phyloP scores from a whole-genome alignment of 805 yeast genomes.

The Metschnikowia rubicola region DNA sequence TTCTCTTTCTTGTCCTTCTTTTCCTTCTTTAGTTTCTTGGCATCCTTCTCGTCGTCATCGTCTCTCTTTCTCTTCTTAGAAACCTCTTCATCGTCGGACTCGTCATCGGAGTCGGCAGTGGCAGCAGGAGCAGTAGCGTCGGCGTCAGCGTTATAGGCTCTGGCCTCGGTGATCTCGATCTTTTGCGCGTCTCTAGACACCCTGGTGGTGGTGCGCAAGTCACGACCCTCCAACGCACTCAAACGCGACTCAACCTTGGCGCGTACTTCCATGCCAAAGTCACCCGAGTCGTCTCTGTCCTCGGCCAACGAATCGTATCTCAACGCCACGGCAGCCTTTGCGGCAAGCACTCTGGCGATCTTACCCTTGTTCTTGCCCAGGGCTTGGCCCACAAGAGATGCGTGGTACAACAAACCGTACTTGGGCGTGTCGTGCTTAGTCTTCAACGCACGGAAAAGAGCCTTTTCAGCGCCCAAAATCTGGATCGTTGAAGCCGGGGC shows the following conservation, averaged over 20 bases:
- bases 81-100: conserved; percentile 21
- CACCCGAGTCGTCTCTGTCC: conserved; percentile 94
- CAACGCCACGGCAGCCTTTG: conserved; percentile 94
- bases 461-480: conserved; percentile 96
- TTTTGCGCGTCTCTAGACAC: conserved; percentile 80
- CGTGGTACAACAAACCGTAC: conserved; percentile 92
- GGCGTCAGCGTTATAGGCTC: conserved; percentile 93
- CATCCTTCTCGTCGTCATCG: conserved; percentile 17
- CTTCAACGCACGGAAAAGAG: conserved; percentile 91
- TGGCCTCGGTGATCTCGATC: conserved; percentile 79
- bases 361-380: conserved; percentile 97
- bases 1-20: conserved; percentile 30
- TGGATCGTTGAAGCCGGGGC: conserved; percentile 99
- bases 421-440: conserved; percentile 97
- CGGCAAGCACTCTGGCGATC: conserved; percentile 97
- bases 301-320: conserved; percentile 97
- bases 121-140: conserved; percentile 54
- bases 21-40: conserved; percentile 18
- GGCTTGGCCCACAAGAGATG: conserved; percentile 92
- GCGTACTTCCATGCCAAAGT: conserved; percentile 86
- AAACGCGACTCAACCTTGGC: conserved; percentile 92
- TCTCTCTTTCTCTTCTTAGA: conserved; percentile 20
- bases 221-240: conserved; percentile 95
- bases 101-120: conserved; percentile 21
- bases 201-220: conserved; percentile 83